Conservation (phyloP, 169 alveolate genomes). For the Eimeria maxima region DNA sequence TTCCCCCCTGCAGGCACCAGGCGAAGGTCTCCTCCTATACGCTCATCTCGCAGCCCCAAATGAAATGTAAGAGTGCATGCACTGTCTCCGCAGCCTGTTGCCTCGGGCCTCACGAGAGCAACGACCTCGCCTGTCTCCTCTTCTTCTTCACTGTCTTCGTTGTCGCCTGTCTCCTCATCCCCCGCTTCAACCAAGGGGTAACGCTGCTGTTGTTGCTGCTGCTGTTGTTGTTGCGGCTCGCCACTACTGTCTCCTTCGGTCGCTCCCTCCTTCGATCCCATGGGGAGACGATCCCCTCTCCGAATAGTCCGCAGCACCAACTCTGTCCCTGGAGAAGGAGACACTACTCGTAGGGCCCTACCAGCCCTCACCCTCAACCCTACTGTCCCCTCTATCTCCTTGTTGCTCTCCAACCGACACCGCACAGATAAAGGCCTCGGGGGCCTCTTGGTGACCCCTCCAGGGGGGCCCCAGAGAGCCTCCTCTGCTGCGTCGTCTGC, state of each 20-base stretch:
- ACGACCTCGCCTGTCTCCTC: neutral
- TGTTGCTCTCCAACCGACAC: neutral
- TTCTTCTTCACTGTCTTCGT: neutral
- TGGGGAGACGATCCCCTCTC: neutral
- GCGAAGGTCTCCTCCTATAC: constrained; percentile 15
- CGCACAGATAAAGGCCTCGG: constrained; percentile 40
- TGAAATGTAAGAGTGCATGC: constrained; percentile 54
- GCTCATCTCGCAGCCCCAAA: constrained; percentile 28
- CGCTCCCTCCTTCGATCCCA: neutral
- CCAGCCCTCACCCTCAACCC: neutral
- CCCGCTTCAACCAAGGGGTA: too few species aligned
- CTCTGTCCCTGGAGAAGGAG: constrained; percentile 23
- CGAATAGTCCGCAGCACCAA: neutral
- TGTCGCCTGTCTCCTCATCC: too few species aligned
- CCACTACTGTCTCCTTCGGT: neutral
- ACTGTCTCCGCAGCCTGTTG: neutral
- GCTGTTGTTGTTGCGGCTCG: too few species aligned
- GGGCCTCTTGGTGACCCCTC: neutral
- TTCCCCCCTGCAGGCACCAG: constrained; percentile 28
- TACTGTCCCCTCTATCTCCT: neutral
- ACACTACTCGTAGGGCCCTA: neutral
- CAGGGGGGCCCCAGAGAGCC: neutral
- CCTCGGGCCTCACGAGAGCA: constrained; percentile 10
- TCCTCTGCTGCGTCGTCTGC: neutral
- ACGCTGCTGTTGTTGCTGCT: too few species aligned